These are phyloP conservation scores for Tricholoma matsutake DNA, from an alignment of 768 basidiomycete genomes.

Conservation along the genomic window DNA sequence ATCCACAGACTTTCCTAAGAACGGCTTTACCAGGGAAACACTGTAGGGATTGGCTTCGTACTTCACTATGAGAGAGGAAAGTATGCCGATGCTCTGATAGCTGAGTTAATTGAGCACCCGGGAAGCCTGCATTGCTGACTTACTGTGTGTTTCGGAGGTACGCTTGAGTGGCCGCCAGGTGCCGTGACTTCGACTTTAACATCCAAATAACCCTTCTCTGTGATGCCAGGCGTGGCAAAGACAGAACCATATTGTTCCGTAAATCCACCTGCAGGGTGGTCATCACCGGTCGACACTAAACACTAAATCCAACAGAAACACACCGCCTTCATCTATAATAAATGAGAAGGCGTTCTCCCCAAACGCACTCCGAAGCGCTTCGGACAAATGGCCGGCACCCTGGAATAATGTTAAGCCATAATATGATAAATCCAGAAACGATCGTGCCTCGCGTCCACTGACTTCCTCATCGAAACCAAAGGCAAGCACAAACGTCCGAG, in stretches of 20 bases:
- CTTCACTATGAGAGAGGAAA: conserved; percentile 64
- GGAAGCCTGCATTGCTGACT: conserved; percentile 10
- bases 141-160: conserved; percentile 81
- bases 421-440: neutral
- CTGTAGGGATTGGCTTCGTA: conserved; percentile 65
- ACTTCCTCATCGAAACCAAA: conserved; percentile 81
- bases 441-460: conserved; percentile 43
- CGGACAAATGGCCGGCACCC: conserved; percentile 52
- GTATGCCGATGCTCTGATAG: conserved; percentile 72
- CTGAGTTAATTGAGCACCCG: neutral
- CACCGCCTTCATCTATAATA: conserved; percentile 87
- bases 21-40: conserved; percentile 43
- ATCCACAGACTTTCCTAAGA: neutral
- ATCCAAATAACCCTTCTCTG: conserved; percentile 73
- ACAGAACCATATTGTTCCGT: conserved; percentile 47
- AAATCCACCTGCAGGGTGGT: conserved; percentile 40
- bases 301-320: conserved; percentile 12
- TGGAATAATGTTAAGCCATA: conserved; percentile 18
- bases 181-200: conserved; percentile 61
- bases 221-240: conserved; percentile 60
- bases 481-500: conserved; percentile 56
- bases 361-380: conserved; percentile 54
- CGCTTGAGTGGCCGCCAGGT: conserved; percentile 81
- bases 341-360: conserved; percentile 73
- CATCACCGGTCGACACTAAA: neutral